A percentile compares a stretch with the other conserved stretches of the same genome.
phyloP scores from a whole-genome alignment of 768 basidiomycete species.

The Tephrocybe sp. region DNA sequence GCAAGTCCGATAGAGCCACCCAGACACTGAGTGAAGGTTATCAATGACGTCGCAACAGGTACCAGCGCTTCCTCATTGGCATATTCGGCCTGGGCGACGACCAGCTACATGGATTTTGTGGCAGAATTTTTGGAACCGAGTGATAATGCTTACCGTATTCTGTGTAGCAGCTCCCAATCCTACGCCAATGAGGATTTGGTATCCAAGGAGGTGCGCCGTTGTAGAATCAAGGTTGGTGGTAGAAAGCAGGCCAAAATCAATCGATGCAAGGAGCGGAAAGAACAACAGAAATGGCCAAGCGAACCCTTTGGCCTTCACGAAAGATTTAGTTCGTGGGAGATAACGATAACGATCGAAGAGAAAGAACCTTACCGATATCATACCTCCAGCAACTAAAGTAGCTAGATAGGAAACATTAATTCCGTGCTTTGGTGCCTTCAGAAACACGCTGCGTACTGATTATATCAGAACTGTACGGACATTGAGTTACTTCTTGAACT shows the following conservation, averaged over 20 bases:
- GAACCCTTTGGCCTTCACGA: conserved; percentile 20
- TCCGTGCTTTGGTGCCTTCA: too few species aligned
- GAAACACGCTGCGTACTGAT: background rate
- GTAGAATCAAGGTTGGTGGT: conserved; percentile 26
- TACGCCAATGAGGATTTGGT: conserved; percentile 34
- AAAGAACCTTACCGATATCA: background rate
- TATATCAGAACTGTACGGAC: background rate
- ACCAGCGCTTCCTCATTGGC: conserved; percentile 18
- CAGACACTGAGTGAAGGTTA: conserved; percentile 15
- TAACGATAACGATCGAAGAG: background rate
- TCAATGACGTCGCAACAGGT: conserved; percentile 22
- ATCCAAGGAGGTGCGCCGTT: conserved; percentile 29
- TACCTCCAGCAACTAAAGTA: background rate
- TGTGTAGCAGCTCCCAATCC: conserved; percentile 33
- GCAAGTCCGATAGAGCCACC: conserved; percentile 10
- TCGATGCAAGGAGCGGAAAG: conserved; percentile 28
- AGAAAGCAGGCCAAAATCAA: conserved; percentile 36
- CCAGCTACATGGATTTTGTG: conserved; percentile 10
- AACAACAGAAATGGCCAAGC: conserved; percentile 32
- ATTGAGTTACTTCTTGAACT: background rate
- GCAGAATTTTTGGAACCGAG: too few species aligned
- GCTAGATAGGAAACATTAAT: background rate
- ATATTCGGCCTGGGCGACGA: conserved; percentile 23
- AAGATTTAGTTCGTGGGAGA: background rate
- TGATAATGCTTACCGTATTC: conserved; percentile 5